Percentiles rank a stretch among this genome's conserved stretches.
These are phyloP conservation scores for Asterophora lycoperdoides DNA, from an alignment of 768 basidiomycete genomes.

Conservation along the genomic window DNA sequence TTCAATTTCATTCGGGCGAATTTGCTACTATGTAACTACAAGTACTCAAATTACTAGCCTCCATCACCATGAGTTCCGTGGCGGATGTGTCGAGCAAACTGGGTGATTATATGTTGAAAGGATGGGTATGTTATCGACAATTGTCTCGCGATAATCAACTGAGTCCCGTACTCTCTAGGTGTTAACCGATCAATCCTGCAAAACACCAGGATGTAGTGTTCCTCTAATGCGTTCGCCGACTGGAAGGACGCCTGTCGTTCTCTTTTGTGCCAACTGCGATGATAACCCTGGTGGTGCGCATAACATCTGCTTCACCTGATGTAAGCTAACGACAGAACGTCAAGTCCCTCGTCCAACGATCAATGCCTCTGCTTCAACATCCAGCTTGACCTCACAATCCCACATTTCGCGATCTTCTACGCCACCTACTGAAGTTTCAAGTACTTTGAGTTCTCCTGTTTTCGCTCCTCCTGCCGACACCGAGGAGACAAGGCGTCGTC, in stretches of 20 bases:
- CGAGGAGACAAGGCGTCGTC: constrained; percentile 59
- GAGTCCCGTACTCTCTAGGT: constrained; percentile 33
- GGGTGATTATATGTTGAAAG: constrained; percentile 70
- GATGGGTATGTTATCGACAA: constrained; percentile 51
- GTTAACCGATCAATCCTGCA: constrained; percentile 63
- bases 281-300: constrained; percentile 20
- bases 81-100: constrained; percentile 57
- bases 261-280: constrained; percentile 67
- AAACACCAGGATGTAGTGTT: constrained; percentile 50
- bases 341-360: constrained; percentile 10
- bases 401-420: constrained; percentile 63
- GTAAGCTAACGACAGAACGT: constrained; percentile 2
- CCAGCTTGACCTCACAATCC: constrained; percentile 46
- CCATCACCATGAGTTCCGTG: constrained; percentile 41
- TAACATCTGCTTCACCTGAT: constrained; percentile 1
- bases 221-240: constrained; percentile 73
- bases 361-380: constrained; percentile 25
- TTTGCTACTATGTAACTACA: too few relatives aligned
- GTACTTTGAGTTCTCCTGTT: constrained; percentile 52
- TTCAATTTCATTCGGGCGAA: background rate
- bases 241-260: constrained; percentile 36
- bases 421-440: constrained; percentile 73
- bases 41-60: background rate
- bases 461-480: constrained; percentile 65
- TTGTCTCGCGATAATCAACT: background rate